phyloP scores from a whole-genome alignment of 2,329 filamentous ascomycete species.

The Aspergillus piperis region DNA sequence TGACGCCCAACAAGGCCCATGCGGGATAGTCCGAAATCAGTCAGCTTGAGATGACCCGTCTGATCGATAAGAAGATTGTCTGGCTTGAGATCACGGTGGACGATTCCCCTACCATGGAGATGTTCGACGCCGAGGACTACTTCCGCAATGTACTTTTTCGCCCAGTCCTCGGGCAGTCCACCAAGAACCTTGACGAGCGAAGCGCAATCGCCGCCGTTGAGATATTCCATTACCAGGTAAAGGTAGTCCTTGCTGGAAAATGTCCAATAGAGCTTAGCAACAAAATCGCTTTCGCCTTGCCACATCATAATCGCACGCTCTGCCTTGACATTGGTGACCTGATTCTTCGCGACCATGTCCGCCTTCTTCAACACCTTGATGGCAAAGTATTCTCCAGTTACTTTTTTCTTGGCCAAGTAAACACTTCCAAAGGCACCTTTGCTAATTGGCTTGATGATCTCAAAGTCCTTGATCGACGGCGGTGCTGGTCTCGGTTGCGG shows the following conservation, averaged over 20 bases:
- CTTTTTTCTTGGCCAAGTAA: slow-evolving; percentile 97
- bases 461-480: slow-evolving; percentile 97
- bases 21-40: slow-evolving; percentile 93
- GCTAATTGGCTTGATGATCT: slow-evolving; percentile 99
- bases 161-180: slow-evolving; percentile 93
- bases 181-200: slow-evolving; percentile 94
- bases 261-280: slow-evolving; percentile 98
- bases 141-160: slow-evolving; percentile 94
- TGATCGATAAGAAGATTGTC: slow-evolving; percentile 97
- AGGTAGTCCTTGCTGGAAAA: slow-evolving; percentile 99
- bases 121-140: slow-evolving; percentile 97
- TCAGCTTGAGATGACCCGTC: slow-evolving; percentile 93
- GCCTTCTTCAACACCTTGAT: slow-evolving; percentile 99
- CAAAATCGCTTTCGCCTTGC: slow-evolving; percentile 98
- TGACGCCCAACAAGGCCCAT: slow-evolving; percentile 97
- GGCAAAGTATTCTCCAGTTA: slow-evolving; percentile 95
- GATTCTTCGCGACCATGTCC: slow-evolving; percentile 99
- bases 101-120: slow-evolving; percentile 88
- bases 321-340: slow-evolving; percentile 98
- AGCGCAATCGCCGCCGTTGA: slow-evolving; percentile 96
- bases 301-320: slow-evolving; percentile 99
- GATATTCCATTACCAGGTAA: slow-evolving; percentile 98
- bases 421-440: slow-evolving; percentile 98
- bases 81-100: slow-evolving; percentile 94
- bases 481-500: slow-evolving; percentile 85